A percentile compares a stretch with the other conserved stretches of the same genome.
Conservation (phyloP, 2,329 filamentous ascomycete genomes). For the Arthrobotrys pseudoclavata region DNA sequence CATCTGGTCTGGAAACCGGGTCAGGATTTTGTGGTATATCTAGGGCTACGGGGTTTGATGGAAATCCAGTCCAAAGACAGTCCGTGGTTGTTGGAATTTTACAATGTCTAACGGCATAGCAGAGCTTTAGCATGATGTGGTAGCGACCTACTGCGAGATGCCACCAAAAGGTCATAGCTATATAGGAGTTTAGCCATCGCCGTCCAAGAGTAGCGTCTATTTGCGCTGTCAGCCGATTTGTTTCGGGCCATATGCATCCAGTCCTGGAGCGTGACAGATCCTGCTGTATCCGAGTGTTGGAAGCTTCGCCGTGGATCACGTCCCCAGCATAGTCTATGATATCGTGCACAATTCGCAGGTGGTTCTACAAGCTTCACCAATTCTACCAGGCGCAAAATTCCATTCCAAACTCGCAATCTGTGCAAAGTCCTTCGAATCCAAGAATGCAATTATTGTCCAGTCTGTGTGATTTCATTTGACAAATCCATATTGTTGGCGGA, state of each 20-base stretch:
- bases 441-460: neutral
- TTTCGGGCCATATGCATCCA: slow-evolving; percentile 1
- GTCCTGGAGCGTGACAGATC: neutral
- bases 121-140: slow-evolving; percentile 3
- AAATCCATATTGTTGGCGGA: neutral
- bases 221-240: neutral
- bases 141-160: neutral
- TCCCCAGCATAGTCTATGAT: neutral
- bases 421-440: neutral
- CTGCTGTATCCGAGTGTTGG: neutral
- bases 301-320: neutral
- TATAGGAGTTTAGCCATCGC: neutral
- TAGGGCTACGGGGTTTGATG: neutral
- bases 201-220: neutral
- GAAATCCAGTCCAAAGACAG: neutral
- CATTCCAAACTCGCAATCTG: neutral
- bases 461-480: neutral
- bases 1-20: neutral
- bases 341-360: neutral
- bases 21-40: neutral
- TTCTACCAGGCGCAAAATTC: neutral
- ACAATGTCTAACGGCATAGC: slow-evolving; percentile 5
- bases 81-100: neutral
- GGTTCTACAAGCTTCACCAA: neutral
- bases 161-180: neutral